Evolutionary conservation across 345 rosid genomes (phyloP).

Genomic region (Populus alba): DNA sequence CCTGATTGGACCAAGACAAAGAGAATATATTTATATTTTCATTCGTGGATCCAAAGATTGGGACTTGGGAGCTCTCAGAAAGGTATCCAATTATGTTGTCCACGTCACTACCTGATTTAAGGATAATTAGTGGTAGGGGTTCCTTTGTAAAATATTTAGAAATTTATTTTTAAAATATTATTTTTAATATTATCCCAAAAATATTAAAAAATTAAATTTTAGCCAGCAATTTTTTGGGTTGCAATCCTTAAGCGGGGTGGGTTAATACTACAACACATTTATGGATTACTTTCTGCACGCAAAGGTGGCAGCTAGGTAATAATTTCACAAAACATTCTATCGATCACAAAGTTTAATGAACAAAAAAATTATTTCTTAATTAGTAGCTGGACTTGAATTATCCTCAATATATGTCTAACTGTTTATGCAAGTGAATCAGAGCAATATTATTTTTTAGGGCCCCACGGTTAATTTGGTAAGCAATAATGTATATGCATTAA

Average conservation of each 20-base stretch:
- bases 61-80: neutral
- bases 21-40: neutral
- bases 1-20: neutral
- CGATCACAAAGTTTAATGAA: too few relatives aligned
- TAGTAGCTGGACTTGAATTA: neutral
- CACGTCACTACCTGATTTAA: constrained; percentile 21
- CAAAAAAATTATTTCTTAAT: neutral
- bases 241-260: too few relatives aligned
- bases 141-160: too few relatives aligned
- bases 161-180: too few relatives aligned
- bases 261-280: neutral
- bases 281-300: neutral
- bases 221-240: too few relatives aligned
- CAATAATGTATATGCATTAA: neutral
- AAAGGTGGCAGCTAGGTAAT: neutral
- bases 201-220: too few relatives aligned
- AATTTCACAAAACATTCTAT: neutral
- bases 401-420: neutral
- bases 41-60: constrained; percentile 5
- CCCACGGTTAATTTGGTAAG: neutral
- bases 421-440: neutral
- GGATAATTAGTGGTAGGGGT: too few relatives aligned
- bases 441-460: neutral
- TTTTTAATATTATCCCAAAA: too few relatives aligned
- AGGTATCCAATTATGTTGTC: constrained; percentile 31